Base-by-base conservation (phyloP, 352 stramenopile genomes). In the Globisporangium takayamanum region DNA sequence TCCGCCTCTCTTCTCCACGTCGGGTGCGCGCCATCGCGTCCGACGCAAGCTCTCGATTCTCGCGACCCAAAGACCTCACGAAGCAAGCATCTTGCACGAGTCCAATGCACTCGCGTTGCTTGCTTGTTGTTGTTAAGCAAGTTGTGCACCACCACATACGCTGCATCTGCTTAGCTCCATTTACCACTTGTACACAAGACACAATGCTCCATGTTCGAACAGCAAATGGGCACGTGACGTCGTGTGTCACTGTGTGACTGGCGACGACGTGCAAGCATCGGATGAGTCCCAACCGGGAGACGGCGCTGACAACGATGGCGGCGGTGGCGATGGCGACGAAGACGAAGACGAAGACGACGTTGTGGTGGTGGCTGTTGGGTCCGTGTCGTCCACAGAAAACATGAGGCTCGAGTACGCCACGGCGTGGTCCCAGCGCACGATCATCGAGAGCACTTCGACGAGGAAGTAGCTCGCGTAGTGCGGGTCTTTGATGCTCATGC, bases 401-500 rank as follows among this genome's bases (percentile, higher is more conserved):
- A 41, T 53, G 33, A 65, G 39, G 0, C 48, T 36, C n/a, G 59
- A 65, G 22, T 33, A 46, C 14, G 59, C 53, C 5, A 65, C 59
- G 7, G 59, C 59, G 16, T 65, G 59, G 53, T 65, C 59, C 59
- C 59, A 65, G 45, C 59, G 59, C 37, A 60, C 41, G 20, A 65
- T 65, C 59, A 65, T 65, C 46, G 59, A 55, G 6, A 65, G 46
- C 36, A 65, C 22, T 26, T 65, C 59, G 25, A 60, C 33, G 37
- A 65, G 59, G 53, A 65, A 65, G 52, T 58, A 65, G 39, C 59
- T 60, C 37, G 55, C 62, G 49, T 66, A 81, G 22, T 67, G 63
- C 14, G 63, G 41, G 47, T 81, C 72, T 52, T 66, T 66, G 52
- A 78, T 81, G 58, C 76, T 66, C 57, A 78, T 66, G 48, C 71